Evolutionary conservation across 2,329 filamentous ascomycete species (phyloP), one percentile per base, ranked within the genome.

Genomic region (Verticillium nonalfalfae): DNA sequence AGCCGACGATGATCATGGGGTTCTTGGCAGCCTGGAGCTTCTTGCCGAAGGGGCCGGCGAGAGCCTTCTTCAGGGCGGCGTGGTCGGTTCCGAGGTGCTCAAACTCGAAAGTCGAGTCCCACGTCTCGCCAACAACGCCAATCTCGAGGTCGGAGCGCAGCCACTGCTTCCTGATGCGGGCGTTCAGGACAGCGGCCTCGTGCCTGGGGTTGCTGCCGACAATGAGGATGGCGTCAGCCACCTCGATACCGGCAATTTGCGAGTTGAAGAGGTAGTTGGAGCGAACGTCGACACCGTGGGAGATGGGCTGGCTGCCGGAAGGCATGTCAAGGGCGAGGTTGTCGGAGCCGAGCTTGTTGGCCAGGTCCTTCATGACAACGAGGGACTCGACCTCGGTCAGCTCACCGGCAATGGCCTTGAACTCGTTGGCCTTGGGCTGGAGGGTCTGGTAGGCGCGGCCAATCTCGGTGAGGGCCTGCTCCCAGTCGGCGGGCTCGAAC

Each of bases 221-320:
- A 62, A 99, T 87, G 60, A 99, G 88, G 63, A 99, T 91, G 69
- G 85, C 87, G 77, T 98, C 95, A 18, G 94, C 92, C 72, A 97
- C 91, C 78, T 99, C 95, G 40, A 98, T 90, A 71, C 93, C 95
- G 75, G 86, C 90, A 72, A 99, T 96, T 75, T 85, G 91, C 40
- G 93, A 97, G 85, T 99, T 99, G 84, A 99, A 97, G 55, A 92
- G 83, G 78, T 96, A 99, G 81, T 95, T 99, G 62, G 93, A 91
- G 66, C 94, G 91, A 62, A 98, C 85, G 71, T 99, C 95, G 65
- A 97, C 80, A 75, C 95, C 95, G 77, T 99, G 95, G 39, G 94
- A 90, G 65, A 97, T 80, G 14, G 95, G 95, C 66, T 88, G 81
- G 76, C 85, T 89, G 65, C 95, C 95, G 61, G 87, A 86, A 45